Conservation (phyloP, 805 yeast genomes). For the Candida fluviatilis region DNA sequence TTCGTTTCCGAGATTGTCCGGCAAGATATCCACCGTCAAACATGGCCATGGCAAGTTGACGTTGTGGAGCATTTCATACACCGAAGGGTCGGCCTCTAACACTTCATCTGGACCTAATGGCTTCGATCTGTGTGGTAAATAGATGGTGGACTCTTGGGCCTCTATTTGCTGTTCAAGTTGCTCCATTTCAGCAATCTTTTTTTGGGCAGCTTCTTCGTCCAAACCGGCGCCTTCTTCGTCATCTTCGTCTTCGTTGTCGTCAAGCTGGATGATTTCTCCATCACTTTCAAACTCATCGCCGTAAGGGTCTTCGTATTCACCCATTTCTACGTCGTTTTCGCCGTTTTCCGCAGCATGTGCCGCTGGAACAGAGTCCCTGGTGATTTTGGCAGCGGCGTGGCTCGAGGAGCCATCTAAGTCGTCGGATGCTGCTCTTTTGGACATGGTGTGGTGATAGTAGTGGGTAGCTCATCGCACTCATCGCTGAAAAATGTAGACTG, state of each 20-base stretch:
- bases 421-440: constrained; percentile 49
- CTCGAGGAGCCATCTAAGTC: constrained; percentile 16
- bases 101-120: constrained; percentile 96
- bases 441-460: constrained; percentile 26
- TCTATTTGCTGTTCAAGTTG: constrained; percentile 33
- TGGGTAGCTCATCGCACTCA: constrained; percentile 1
- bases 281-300: constrained; percentile 94
- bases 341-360: constrained; percentile 15
- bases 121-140: constrained; percentile 81
- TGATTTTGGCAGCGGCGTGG: constrained; percentile 33
- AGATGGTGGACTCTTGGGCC: constrained; percentile 46
- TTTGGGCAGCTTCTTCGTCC: constrained; percentile 22
- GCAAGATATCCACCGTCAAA: constrained; percentile 81
- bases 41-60: constrained; percentile 97
- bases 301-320: constrained; percentile 82
- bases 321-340: constrained; percentile 55
- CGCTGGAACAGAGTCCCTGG: constrained; percentile 38
- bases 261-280: constrained; percentile 82
- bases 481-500: not conserved
- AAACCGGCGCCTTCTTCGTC: constrained; percentile 34
- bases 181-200: constrained; percentile 33
- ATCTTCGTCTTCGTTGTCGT: constrained; percentile 40
- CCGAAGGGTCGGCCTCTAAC: constrained; percentile 92
- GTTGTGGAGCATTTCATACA: constrained; percentile 93
- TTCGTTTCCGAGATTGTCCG: constrained; percentile 82